A percentile compares a stretch with the other conserved stretches of the same genome.
Evolutionary conservation across 495 filamentous ascomycete genomes (phyloP).

Genomic region (Melanomma pulvis-pyrius): DNA sequence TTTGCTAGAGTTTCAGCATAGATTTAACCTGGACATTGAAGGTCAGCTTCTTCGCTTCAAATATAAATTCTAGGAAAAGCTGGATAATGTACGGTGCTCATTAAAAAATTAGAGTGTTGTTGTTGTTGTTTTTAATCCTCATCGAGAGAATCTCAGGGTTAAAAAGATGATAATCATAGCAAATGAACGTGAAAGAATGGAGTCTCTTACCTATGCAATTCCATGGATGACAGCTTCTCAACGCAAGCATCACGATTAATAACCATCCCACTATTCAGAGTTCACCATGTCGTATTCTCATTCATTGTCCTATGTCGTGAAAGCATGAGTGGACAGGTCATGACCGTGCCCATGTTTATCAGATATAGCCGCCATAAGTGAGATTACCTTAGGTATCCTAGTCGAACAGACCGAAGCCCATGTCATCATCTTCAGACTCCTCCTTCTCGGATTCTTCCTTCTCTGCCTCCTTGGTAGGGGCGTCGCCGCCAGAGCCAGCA

Average conservation of each 20-base stretch:
- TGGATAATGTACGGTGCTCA: conserved; percentile 46
- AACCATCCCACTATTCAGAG: neutral
- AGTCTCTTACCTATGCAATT: conserved; percentile 8
- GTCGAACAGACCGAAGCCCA: conserved; percentile 66
- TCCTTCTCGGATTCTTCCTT: conserved; percentile 58
- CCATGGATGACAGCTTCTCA: neutral
- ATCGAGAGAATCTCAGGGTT: conserved; percentile 56
- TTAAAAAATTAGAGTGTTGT: conserved; percentile 69
- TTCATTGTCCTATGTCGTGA: conserved; percentile 24
- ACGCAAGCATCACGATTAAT: conserved; percentile 23
- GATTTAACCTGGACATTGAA: neutral
- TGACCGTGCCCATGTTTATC: neutral
- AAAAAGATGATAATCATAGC: conserved; percentile 60
- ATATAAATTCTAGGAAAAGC: neutral
- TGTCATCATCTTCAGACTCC: conserved; percentile 65
- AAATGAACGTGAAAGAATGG: conserved; percentile 28
- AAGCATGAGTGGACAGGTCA: neutral
- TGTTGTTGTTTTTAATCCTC: conserved; percentile 53
- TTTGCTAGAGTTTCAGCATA: too few relatives aligned
- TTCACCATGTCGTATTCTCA: conserved; percentile 20
- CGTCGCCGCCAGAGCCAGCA: conserved; percentile 46
- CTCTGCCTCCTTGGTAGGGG: conserved; percentile 52
- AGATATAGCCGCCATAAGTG: neutral
- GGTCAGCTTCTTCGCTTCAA: neutral
- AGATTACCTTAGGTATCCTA: conserved; percentile 36